phyloP scores from a whole-genome alignment of 2,329 filamentous ascomycete species.

The Fusarium continuum region DNA sequence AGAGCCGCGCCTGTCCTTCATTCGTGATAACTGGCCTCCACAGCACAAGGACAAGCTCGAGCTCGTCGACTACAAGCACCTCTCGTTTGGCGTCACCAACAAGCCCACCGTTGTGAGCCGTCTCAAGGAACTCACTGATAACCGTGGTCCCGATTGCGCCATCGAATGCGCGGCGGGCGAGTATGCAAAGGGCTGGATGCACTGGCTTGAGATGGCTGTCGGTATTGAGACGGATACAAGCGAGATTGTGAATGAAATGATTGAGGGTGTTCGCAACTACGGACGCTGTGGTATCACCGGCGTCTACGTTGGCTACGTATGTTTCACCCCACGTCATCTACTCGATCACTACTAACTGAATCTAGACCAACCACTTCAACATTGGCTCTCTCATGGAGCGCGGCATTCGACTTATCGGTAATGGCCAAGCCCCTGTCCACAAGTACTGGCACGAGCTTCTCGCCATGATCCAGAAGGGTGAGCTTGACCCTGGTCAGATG shows the following conservation, averaged over 20 bases:
- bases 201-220: conserved; percentile 64
- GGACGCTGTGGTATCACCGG: conserved; percentile 82
- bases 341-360: neutral
- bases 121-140: conserved; percentile 77
- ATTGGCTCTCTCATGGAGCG: conserved; percentile 87
- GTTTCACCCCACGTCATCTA: conserved; percentile 40
- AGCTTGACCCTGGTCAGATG: conserved; percentile 82
- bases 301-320: conserved; percentile 68
- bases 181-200: conserved; percentile 69
- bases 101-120: conserved; percentile 72
- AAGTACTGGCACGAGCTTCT: conserved; percentile 86
- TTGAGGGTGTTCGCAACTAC: conserved; percentile 75
- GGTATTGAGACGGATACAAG: conserved; percentile 87
- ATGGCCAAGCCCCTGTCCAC: conserved; percentile 77
- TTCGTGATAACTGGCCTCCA: conserved; percentile 68
- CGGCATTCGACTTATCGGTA: conserved; percentile 79
- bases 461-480: conserved; percentile 69
- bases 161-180: conserved; percentile 73
- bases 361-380: conserved; percentile 65
- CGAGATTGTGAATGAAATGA: conserved; percentile 83
- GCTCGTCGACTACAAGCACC: conserved; percentile 72
- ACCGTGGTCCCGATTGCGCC: conserved; percentile 77
- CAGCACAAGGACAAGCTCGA: conserved; percentile 65
- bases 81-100: conserved; percentile 65
- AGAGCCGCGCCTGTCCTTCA: conserved; percentile 73